These are phyloP conservation scores for Yamadazyma oceani DNA, from an alignment of 1,139 yeast species.

Conservation along the genomic window DNA sequence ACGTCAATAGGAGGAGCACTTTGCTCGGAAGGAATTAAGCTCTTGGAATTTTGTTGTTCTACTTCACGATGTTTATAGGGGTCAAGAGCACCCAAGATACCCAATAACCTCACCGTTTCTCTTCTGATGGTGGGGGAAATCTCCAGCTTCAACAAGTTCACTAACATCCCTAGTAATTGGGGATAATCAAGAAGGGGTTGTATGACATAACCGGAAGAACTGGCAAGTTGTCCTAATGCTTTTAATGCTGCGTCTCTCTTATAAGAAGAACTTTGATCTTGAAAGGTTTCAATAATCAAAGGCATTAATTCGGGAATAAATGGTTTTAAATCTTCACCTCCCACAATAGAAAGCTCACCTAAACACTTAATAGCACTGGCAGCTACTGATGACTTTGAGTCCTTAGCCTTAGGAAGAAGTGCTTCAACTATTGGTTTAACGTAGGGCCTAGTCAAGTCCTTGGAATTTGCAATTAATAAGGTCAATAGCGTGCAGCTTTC, in stretches of 20 bases:
- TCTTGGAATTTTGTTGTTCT: conserved; percentile 71
- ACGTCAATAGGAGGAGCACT: conserved; percentile 90
- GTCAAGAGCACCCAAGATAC: conserved; percentile 94
- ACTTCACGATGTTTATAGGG: conserved; percentile 94
- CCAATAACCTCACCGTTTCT: conserved; percentile 85
- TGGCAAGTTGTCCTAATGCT: conserved; percentile 83
- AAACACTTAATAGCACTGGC: conserved; percentile 85
- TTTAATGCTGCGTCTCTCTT: conserved; percentile 89
- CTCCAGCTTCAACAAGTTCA: conserved; percentile 79
- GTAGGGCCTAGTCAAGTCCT: conserved; percentile 82
- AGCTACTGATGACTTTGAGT: conserved; percentile 74
- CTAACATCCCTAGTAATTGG: conserved; percentile 76
- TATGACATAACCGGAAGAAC: conserved; percentile 92
- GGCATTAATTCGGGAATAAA: conserved; percentile 84
- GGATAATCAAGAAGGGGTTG: conserved; percentile 93
- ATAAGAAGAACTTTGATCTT: conserved; percentile 83
- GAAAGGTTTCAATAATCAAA: conserved; percentile 78
- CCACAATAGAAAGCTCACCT: conserved; percentile 86
- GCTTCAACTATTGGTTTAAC: conserved; percentile 87
- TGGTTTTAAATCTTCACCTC: conserved; percentile 79
- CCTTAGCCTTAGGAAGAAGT: conserved; percentile 73
- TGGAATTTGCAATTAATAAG: conserved; percentile 72
- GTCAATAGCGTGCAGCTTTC: conserved; percentile 81
- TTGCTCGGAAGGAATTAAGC: conserved; percentile 61
- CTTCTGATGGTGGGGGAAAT: conserved; percentile 71